Evolutionary conservation across 2,329 filamentous ascomycete species (phyloP), one percentile per base, ranked within the genome.

Genomic region (Aspergillus glaucus): DNA sequence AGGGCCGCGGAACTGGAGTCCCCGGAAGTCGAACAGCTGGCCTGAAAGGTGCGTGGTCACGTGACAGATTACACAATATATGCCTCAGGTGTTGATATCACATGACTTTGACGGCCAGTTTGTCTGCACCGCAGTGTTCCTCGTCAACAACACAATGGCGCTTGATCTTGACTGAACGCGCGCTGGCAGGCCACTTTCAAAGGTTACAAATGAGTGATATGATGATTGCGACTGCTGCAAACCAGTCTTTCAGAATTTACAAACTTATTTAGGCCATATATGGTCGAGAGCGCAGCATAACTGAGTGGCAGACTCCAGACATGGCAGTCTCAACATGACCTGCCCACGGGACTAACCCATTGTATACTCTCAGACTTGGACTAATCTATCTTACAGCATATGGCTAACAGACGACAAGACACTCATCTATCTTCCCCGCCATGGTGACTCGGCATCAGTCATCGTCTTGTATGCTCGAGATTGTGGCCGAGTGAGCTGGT

Each of bases 21-120:
- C 50, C 53, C 48, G 52, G 50, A 57, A 60, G 56, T 55, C 53
- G 53, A 52, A 53, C 58, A 60, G 45, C 55, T 60, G 58, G 59
- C 56, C 58, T 53, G 54, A 60, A 43, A 49, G 49, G 49, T 40
- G 44, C 17, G 8, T 1, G 21, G 21, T 55, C 58, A 60, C 56
- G 58, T 60, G 58, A n/a, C 28, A 1, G 6, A 36, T 36, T 15
- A 9, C n/a, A 17, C 1, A 9, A 36, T 15, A 4, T 36, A 14
- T 36, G 34, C 34, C 34, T 36, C 14, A 36, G 34, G 34, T 17
- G 14, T 9, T 1, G 1, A 15, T 30, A 43, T 36, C 43, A 44
- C 10, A 9, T 19, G 28, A 15, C n/a, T 26, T 6, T 12, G 37
- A 17, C 37, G 9, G 37, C 37, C 15, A 12, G 19, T 10, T 15